Evolutionary conservation across 352 stramenopile species (phyloP).

Genomic region (Pythium guiyangense): DNA sequence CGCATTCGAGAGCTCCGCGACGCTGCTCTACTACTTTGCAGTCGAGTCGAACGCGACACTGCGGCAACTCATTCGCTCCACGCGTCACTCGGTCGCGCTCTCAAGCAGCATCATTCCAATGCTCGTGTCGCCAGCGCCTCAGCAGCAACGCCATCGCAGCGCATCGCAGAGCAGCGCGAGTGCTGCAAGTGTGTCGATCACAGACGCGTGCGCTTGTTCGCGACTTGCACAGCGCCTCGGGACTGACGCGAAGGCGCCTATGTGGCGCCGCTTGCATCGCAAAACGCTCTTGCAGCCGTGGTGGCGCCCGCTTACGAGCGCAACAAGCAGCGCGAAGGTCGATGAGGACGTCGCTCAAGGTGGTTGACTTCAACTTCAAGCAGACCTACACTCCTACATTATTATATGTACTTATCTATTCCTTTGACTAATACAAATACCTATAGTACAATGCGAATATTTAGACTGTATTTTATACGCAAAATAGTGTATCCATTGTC

Average conservation of each 20-base stretch:
- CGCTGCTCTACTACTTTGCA: constrained; percentile 36
- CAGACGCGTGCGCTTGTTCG: background rate
- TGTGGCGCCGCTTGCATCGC: background rate
- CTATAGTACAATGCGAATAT: too few species aligned
- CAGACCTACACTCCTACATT: too few species aligned
- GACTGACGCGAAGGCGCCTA: background rate
- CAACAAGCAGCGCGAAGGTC: too few species aligned
- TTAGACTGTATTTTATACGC: too few species aligned
- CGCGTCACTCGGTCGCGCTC: background rate
- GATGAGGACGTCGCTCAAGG: too few species aligned
- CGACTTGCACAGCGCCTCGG: background rate
- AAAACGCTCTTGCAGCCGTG: background rate
- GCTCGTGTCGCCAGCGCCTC: background rate
- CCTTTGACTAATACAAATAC: too few species aligned
- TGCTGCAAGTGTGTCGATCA: background rate
- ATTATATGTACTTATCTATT: too few species aligned
- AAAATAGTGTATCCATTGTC: too few species aligned
- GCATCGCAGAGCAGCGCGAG: constrained; percentile 2
- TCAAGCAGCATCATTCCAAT: background rate
- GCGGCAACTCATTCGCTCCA: background rate
- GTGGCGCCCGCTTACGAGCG: too few species aligned
- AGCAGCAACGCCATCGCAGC: background rate
- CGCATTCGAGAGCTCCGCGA: constrained; percentile 25
- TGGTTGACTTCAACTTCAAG: too few species aligned
- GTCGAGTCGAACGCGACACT: constrained; percentile 18